These are phyloP conservation scores for Candida tropicalis DNA, from an alignment of 1,139 yeast species.

Conservation along the genomic window DNA sequence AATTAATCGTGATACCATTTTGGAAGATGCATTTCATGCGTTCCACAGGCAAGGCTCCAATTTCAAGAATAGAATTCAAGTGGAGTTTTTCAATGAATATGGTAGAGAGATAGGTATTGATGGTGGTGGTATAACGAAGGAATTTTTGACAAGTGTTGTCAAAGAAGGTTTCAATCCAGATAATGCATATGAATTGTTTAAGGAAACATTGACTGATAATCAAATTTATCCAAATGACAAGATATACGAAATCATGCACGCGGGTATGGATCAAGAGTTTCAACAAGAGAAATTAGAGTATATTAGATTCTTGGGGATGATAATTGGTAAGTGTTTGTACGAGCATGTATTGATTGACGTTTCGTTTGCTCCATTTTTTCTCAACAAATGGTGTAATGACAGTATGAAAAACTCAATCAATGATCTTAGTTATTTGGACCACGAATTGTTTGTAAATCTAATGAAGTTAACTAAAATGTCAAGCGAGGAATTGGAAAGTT, in stretches of 20 bases:
- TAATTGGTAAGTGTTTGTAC: constrained; percentile 89
- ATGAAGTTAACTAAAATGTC: constrained; percentile 61
- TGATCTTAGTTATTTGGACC: constrained; percentile 74
- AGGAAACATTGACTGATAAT: constrained; percentile 49
- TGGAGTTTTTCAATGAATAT: constrained; percentile 69
- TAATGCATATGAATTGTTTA: constrained; percentile 42
- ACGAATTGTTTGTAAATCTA: constrained; percentile 64
- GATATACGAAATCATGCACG: constrained; percentile 37
- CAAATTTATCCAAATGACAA: constrained; percentile 78
- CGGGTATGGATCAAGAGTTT: constrained; percentile 28
- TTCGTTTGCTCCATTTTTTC: constrained; percentile 83
- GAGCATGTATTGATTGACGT: constrained; percentile 82
- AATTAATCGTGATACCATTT: constrained; percentile 66
- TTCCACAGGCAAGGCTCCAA: constrained; percentile 46
- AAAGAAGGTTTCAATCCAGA: constrained; percentile 62
- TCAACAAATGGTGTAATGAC: constrained; percentile 64
- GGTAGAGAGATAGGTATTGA: constrained; percentile 86
- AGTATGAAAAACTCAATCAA: constrained; percentile 64
- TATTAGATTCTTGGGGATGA: constrained; percentile 70
- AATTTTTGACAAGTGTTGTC: constrained; percentile 75
- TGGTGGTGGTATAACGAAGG: constrained; percentile 97
- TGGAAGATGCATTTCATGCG: constrained; percentile 73
- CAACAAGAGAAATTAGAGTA: constrained; percentile 40
- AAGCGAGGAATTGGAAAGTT: constrained; percentile 54
- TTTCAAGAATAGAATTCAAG: constrained; percentile 63